Conservation (phyloP, 345 rosid genomes). For the Alliaria petiolata region DNA sequence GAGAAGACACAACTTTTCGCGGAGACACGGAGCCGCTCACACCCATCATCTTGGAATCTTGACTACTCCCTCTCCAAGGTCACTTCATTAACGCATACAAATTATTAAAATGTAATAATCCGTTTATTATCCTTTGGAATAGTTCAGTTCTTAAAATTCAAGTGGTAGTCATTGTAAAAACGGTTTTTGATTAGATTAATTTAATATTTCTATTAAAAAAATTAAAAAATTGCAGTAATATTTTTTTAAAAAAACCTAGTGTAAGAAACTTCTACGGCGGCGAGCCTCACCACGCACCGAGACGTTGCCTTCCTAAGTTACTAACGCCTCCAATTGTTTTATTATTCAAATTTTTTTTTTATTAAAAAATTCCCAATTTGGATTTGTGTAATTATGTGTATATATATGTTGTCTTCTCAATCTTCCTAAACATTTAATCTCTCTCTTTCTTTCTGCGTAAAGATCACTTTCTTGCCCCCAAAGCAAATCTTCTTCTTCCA, state of each 20-base stretch:
- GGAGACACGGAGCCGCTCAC: slow-evolving; percentile 95
- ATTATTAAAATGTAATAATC: neutral
- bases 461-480: slow-evolving; percentile 27
- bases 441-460: neutral
- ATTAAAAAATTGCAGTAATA: too few species aligned
- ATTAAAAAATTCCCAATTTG: neutral
- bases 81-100: neutral
- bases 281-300: slow-evolving; percentile 31
- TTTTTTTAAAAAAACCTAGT: too few species aligned
- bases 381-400: neutral
- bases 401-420: slow-evolving; percentile 15
- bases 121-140: neutral
- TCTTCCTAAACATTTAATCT: slow-evolving; percentile 11
- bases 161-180: too few species aligned
- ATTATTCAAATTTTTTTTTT: neutral
- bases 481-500: slow-evolving; percentile 28
- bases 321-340: slow-evolving; percentile 1
- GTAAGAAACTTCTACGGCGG: slow-evolving; percentile 27
- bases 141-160: too few species aligned
- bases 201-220: too few species aligned
- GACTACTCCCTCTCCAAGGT: slow-evolving; percentile 16
- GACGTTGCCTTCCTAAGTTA: neutral
- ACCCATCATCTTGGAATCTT: slow-evolving; percentile 83
- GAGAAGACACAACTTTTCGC: slow-evolving; percentile 64
- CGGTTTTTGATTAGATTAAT: too few species aligned